These are phyloP conservation scores for Asterophora lycoperdoides DNA, from an alignment of 768 basidiomycete species.

Conservation along the genomic window DNA sequence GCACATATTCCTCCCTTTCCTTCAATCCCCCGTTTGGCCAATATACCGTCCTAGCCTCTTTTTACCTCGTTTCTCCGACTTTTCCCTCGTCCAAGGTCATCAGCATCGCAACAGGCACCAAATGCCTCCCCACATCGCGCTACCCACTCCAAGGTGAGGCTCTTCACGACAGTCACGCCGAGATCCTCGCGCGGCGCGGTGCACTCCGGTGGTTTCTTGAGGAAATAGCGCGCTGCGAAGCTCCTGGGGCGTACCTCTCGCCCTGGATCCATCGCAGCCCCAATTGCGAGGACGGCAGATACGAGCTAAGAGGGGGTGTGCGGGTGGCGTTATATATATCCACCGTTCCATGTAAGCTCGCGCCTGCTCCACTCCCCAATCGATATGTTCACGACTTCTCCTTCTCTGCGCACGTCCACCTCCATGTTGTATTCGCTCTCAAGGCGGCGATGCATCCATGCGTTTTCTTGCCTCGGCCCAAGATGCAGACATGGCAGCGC, in stretches of 20 bases:
- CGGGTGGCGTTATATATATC: too few relatives aligned
- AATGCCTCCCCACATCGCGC: slow-evolving; percentile 66
- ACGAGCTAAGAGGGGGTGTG: too few relatives aligned
- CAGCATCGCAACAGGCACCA: slow-evolving; percentile 78
- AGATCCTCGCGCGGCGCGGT: slow-evolving; percentile 82
- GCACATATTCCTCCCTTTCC: slow-evolving; percentile 40
- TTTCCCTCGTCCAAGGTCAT: slow-evolving; percentile 46
- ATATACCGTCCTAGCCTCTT: slow-evolving; percentile 63
- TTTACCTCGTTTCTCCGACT: slow-evolving; percentile 33
- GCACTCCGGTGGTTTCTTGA: too few relatives aligned
- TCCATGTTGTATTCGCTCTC: background rate
- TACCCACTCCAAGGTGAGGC: slow-evolving; percentile 70
- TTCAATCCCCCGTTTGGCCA: slow-evolving; percentile 51
- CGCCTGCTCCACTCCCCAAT: background rate
- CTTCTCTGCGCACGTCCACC: background rate
- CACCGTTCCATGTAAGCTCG: too few relatives aligned
- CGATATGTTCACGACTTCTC: slow-evolving; percentile 2
- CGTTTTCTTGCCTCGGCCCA: slow-evolving; percentile 72
- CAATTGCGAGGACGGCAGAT: too few relatives aligned
- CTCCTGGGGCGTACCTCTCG: too few relatives aligned
- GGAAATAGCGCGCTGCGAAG: too few relatives aligned
- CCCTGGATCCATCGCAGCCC: too few relatives aligned
- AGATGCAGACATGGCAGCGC: slow-evolving; percentile 62
- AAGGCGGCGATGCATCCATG: slow-evolving; percentile 90
- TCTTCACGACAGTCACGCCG: slow-evolving; percentile 88